Evolutionary conservation across 1,139 yeast genomes (phyloP).

Genomic region (Ogataea hybrid): DNA sequence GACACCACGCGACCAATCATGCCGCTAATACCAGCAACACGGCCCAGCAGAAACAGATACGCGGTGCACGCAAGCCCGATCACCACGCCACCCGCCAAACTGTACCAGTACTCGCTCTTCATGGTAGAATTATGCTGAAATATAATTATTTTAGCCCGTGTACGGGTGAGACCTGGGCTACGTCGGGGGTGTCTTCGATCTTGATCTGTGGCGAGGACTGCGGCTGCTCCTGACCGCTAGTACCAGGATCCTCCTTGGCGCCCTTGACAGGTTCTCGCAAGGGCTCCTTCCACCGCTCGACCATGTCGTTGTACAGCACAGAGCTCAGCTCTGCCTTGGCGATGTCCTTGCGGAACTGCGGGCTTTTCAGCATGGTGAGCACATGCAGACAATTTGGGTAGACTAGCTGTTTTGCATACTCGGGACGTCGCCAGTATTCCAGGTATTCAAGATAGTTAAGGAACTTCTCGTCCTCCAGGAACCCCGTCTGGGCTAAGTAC

Average conservation of each 20-base stretch:
- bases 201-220: not conserved
- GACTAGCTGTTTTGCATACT: conserved; percentile 63
- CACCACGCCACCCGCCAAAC: not conserved
- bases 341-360: conserved; percentile 53
- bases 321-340: conserved; percentile 58
- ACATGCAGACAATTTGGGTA: conserved; percentile 72
- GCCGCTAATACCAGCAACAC: not conserved
- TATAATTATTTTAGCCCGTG: not conserved
- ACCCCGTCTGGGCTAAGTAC: conserved; percentile 71
- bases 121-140: not conserved
- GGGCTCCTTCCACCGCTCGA: conserved; percentile 59
- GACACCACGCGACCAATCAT: not conserved
- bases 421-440: conserved; percentile 71
- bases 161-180: not conserved
- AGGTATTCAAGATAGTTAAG: conserved; percentile 64
- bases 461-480: conserved; percentile 59
- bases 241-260: not conserved
- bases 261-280: conserved; percentile 2
- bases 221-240: not conserved
- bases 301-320: conserved; percentile 73
- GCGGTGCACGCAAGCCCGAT: not conserved
- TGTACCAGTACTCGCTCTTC: not conserved
- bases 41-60: not conserved
- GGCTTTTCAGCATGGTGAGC: conserved; percentile 54
- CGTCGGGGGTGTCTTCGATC: not conserved